Evolutionary conservation across 768 basidiomycete genomes (phyloP), one percentile per base, ranked within the genome.

Genomic region (Collybia sordida): DNA sequence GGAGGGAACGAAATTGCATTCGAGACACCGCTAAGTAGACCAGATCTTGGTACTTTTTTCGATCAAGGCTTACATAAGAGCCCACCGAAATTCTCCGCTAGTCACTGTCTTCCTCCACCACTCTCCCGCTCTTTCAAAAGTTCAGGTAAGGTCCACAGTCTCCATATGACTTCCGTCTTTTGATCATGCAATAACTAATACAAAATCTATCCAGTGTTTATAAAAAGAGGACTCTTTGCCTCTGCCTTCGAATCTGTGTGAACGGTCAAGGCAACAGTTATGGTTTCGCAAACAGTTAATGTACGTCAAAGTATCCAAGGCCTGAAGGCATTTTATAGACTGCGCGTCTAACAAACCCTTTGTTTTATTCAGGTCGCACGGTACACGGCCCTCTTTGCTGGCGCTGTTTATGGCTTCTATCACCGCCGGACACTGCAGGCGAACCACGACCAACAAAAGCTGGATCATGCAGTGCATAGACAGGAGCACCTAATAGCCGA

Each of bases 371-470:
- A 95, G 96, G 96, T 96, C 68, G 88, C 88, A 62, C 90, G 96
- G 64, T 98, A 96, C 71, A 86, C 93, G 17, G 93, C 95, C 44
- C 83, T 99, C 59, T 71, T 87, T 56, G 78, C 84, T 37, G 96
- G 96, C 64, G 80, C 96, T 58, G 70, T 85, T 65, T 98, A 98
- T 68, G 96, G 96, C 65, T 86, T 95, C 68, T 83, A 84, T 63
- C 95, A 98, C 77, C 88, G 90, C 64, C 84, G 89, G 63, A 88
- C 94, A 62, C 73, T 99, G 58, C 93, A 96, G 74, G 79, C 82
- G 54, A 74, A 81, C 47, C 83, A 91, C 66, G 85, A 96, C 70
- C 72, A 82, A 52, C 81, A 88, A 57, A 90, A 88, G 70, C 78
- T 85, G 53, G 78, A 86, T 56, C 80, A 84, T 63, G 88, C 85